Evolutionary conservation across 371 early-diverging fungal species (phyloP).

Genomic region (Mucor piriformis): DNA sequence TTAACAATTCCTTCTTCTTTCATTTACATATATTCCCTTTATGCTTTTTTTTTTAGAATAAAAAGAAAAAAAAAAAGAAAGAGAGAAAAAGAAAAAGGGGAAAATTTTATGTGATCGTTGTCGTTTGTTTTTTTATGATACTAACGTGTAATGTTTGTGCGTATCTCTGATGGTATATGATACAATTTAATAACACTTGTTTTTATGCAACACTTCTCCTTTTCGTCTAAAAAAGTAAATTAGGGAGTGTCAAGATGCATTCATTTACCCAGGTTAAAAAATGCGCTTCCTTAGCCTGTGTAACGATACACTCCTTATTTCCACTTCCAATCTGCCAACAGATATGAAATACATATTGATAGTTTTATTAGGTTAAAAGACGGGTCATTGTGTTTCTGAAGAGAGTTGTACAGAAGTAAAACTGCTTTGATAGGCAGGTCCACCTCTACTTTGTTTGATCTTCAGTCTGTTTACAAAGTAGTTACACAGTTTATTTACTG

Average conservation of each 20-base stretch:
- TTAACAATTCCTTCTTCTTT: constrained; percentile 9
- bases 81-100: not conserved
- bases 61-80: not conserved
- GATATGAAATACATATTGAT: too few relatives aligned
- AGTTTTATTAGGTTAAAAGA: too few relatives aligned
- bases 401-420: too few relatives aligned
- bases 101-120: not conserved
- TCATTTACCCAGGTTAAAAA: not conserved
- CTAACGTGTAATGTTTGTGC: not conserved
- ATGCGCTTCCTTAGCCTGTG: too few relatives aligned
- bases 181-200: not conserved
- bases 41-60: not conserved
- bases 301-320: too few relatives aligned
- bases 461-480: too few relatives aligned
- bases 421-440: too few relatives aligned
- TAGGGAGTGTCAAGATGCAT: not conserved
- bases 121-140: not conserved
- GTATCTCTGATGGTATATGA: not conserved
- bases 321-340: too few relatives aligned
- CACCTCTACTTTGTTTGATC: too few relatives aligned
- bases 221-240: not conserved
- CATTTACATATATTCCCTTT: not conserved
- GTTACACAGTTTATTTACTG: too few relatives aligned
- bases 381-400: too few relatives aligned
- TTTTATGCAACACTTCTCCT: not conserved